Conservation (phyloP, 352 stramenopile genomes). For the Phytophthora palmivora region DNA sequence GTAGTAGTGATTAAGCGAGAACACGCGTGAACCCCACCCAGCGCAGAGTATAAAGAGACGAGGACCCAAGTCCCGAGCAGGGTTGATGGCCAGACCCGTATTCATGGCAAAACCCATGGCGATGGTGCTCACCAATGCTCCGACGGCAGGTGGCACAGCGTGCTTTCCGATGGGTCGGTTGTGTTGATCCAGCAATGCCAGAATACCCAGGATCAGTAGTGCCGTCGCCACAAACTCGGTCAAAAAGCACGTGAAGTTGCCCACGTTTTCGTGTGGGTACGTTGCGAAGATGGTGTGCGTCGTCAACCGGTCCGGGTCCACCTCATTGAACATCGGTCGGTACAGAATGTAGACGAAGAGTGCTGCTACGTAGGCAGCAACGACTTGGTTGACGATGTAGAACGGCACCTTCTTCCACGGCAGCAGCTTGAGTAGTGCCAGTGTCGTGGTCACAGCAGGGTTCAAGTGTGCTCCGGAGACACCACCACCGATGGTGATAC, state of each 20-base stretch:
- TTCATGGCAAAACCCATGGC: constrained; percentile 4
- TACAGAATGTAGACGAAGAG: constrained; percentile 45
- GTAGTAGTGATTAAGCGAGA: no score
- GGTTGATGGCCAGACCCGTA: constrained; percentile 2
- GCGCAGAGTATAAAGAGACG: no score
- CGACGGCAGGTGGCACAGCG: background rate
- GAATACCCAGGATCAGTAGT: constrained; percentile 37
- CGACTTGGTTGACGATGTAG: constrained; percentile 42
- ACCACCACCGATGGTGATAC: constrained; percentile 1
- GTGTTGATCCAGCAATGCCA: constrained; percentile 1
- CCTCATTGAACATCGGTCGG: constrained; percentile 37
- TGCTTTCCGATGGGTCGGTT: background rate
- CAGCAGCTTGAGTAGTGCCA: background rate
- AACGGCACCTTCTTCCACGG: constrained; percentile 47
- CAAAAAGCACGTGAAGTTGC: constrained; percentile 38
- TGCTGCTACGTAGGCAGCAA: constrained; percentile 40
- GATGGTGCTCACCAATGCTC: constrained; percentile 2
- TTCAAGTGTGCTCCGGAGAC: constrained; percentile 2
- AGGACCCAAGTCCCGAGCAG: no score
- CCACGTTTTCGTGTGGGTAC: constrained; percentile 39
- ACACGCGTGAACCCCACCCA: no score
- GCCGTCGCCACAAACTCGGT: constrained; percentile 45
- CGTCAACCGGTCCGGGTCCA: constrained; percentile 39
- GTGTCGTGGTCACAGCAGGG: background rate
- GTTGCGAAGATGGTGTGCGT: constrained; percentile 18